Base-by-base conservation (phyloP, 495 filamentous ascomycete species). In the Aspergillus sparsus region DNA sequence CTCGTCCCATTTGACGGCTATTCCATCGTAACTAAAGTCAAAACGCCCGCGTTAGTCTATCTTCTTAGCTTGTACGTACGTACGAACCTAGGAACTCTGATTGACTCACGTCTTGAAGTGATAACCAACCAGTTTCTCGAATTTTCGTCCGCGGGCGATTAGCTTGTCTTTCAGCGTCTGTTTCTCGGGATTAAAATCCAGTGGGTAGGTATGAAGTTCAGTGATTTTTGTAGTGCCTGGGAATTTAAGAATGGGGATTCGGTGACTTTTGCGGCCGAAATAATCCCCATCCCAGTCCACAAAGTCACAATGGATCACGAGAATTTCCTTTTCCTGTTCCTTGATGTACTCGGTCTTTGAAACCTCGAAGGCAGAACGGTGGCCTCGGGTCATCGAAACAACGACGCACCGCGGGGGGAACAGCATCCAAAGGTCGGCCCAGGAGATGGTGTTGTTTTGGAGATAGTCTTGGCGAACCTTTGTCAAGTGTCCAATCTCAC, bases 401-500 rank as follows among this genome's bases (percentile, higher is more conserved):
- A 50, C 13, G 13, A 12, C 21, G 16, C 13, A 13, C 10, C 47
- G 16, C 1, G 47, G 47, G 47, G 18, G 16, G 13, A 50, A 50
- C 11, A 50, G 21, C n/a, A 32, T 50, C 47, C 47, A 50, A 12
- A 50, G 21, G 13, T 50, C 9, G 21, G 16, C 47, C 11, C 21
- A 50, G 13, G n/a, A 27, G 10, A 50, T 50, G 15, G 32, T 32
- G 16, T 50, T 50, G 47, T 50, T 50, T 27, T 32, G 37, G 13
- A 9, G 37, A 41, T 41, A 41, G 13, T 41, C 37, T 13, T 9
- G 9, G 13, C 13, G 13, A 13, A 41, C 9, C 37, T 41, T 41
- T 8, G 37, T 41, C 9, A 13, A 1, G 13, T 41, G 1, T 1
- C 37, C 37, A 9, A 41, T 41, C 37, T 41, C 37, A 9, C 13